Conservation (phyloP, 495 filamentous ascomycete species). For the Hypoxylon fragiforme region DNA sequence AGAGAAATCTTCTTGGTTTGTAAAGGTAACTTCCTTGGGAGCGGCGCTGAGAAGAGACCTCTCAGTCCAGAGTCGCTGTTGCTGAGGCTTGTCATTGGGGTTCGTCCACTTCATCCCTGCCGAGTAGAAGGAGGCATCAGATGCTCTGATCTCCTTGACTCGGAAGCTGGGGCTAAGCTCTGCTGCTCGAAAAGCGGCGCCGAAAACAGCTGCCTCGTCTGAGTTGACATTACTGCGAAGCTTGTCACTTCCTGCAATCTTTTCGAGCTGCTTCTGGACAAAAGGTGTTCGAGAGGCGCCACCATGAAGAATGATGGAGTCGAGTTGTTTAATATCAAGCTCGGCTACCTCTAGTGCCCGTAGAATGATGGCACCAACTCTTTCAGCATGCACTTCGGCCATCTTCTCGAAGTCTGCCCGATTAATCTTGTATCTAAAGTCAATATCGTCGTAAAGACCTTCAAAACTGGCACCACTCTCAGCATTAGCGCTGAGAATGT, state of each 20-base stretch:
- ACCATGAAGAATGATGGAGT: slow-evolving; percentile 91
- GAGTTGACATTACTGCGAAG: slow-evolving; percentile 93
- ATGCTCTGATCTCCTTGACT: slow-evolving; percentile 90
- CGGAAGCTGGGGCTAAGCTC: slow-evolving; percentile 89
- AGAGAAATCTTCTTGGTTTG: slow-evolving; percentile 82
- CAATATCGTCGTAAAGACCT: slow-evolving; percentile 84
- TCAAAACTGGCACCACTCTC: slow-evolving; percentile 82
- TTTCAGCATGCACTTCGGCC: slow-evolving; percentile 65
- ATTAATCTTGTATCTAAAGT: slow-evolving; percentile 90
- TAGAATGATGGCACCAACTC: slow-evolving; percentile 70
- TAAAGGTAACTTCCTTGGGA: slow-evolving; percentile 82
- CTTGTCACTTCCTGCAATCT: slow-evolving; percentile 71
- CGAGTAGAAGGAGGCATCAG: slow-evolving; percentile 72
- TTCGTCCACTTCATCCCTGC: slow-evolving; percentile 74
- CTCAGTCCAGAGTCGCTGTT: slow-evolving; percentile 74
- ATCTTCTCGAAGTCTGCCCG: slow-evolving; percentile 81
- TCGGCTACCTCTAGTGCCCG: slow-evolving; percentile 74
- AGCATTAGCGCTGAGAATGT: slow-evolving; percentile 90
- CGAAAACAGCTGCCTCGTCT: slow-evolving; percentile 96
- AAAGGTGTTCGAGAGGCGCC: slow-evolving; percentile 91
- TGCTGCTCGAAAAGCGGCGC: slow-evolving; percentile 92
- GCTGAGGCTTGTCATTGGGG: slow-evolving; percentile 62
- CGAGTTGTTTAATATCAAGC: slow-evolving; percentile 73
- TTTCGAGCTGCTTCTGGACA: slow-evolving; percentile 87
- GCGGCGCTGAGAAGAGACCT: slow-evolving; percentile 74